Percentiles rank a stretch among this genome's conserved stretches.
Conservation (phyloP, 192 early-diverging fungal genomes). For the Coemansia sp. region DNA sequence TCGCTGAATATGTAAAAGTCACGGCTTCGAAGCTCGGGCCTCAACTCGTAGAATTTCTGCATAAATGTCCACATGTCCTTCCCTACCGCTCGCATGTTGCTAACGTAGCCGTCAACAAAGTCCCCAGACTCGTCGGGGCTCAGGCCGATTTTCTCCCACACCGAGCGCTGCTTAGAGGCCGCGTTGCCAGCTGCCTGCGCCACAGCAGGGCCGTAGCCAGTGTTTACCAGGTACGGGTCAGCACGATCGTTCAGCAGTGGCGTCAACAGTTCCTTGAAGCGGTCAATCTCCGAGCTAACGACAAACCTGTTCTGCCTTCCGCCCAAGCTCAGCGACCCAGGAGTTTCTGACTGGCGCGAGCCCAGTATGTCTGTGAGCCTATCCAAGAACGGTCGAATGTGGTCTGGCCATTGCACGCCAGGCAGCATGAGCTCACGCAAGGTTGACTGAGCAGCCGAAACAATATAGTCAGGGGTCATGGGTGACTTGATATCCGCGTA, state of each 20-base stretch:
- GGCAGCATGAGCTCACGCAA: slow-evolving; percentile 26
- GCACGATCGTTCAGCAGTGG: neutral
- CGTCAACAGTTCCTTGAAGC: slow-evolving; percentile 5
- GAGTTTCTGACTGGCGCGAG: slow-evolving; percentile 14
- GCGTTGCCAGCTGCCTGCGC: neutral
- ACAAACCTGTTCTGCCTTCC: neutral
- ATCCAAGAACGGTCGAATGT: slow-evolving; percentile 25
- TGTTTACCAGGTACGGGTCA: slow-evolving; percentile 46
- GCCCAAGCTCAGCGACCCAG: neutral
- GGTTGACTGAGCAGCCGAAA: slow-evolving; percentile 20
- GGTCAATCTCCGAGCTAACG: slow-evolving; percentile 1
- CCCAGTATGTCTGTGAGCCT: slow-evolving; percentile 14
- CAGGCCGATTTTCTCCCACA: slow-evolving; percentile 51
- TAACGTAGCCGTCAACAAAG: slow-evolving; percentile 68
- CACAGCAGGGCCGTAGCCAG: slow-evolving; percentile 17
- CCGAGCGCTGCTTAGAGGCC: slow-evolving; percentile 15
- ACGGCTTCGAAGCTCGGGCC: slow-evolving; percentile 62
- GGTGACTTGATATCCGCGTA: slow-evolving; percentile 41
- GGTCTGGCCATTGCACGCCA: slow-evolving; percentile 17
- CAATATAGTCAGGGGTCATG: slow-evolving; percentile 25
- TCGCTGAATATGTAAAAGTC: slow-evolving; percentile 72
- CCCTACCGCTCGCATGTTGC: slow-evolving; percentile 69
- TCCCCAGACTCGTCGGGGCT: slow-evolving; percentile 27
- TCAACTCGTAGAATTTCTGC: slow-evolving; percentile 69
- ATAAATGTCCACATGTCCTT: slow-evolving; percentile 72